phyloP scores from a whole-genome alignment of 176 grass and related monocot species.

The Rhipidocladum racemiflorum region DNA sequence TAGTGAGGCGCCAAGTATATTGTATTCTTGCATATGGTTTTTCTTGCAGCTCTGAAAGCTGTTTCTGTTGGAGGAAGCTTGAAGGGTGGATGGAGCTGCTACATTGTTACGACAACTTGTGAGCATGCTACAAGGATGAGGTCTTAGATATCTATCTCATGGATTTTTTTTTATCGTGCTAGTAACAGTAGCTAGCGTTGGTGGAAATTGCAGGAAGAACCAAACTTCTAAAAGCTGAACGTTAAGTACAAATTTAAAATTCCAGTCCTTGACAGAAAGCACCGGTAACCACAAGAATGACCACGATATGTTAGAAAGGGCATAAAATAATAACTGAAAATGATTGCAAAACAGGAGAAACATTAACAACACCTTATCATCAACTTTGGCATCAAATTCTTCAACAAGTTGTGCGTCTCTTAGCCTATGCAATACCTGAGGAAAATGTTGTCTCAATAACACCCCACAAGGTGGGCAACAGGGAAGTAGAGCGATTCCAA shows the following conservation, averaged over 20 bases:
- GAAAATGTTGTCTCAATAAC: constrained; percentile 26
- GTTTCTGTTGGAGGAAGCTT: background rate
- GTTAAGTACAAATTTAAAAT: background rate
- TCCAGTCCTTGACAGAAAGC: background rate
- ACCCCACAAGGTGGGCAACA: constrained; percentile 25
- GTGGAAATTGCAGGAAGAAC: constrained; percentile 4
- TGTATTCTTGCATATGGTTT: background rate
- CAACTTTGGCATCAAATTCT: constrained; percentile 69
- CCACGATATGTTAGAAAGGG: background rate
- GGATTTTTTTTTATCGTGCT: background rate
- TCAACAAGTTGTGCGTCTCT: constrained; percentile 75
- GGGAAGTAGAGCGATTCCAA: constrained; percentile 24
- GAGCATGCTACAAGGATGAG: background rate
- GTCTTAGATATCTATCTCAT: background rate
- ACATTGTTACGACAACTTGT: background rate
- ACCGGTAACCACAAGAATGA: constrained; percentile 6
- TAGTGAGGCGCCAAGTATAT: background rate
- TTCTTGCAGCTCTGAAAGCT: background rate
- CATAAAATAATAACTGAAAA: constrained; percentile 26
- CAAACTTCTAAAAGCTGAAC: constrained; percentile 5
- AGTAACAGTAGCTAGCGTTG: background rate
- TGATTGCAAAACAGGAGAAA: constrained; percentile 4
- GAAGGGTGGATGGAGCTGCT: background rate
- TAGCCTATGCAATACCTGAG: constrained; percentile 76
- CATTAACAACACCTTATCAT: constrained; percentile 53